Evolutionary conservation across 2,329 filamentous ascomycete species (phyloP).

Genomic region (Colletotrichum falcatum): DNA sequence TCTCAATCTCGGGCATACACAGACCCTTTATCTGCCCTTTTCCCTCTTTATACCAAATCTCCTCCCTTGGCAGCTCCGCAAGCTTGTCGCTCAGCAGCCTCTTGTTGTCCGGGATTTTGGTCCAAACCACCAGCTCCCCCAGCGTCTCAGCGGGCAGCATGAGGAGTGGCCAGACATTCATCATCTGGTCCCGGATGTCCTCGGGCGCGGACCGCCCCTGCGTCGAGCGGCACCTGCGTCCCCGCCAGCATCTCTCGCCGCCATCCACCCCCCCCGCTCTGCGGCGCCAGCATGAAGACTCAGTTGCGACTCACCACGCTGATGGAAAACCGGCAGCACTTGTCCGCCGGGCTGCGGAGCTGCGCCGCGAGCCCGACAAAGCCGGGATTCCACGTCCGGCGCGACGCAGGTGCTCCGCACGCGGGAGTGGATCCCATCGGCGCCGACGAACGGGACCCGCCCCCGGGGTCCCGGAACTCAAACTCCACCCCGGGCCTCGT

Average conservation of each 20-base stretch:
- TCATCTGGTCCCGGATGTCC: too few relatives aligned
- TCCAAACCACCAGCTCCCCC: too few relatives aligned
- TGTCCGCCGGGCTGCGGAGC: conserved; percentile 47
- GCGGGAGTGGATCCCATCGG: conserved; percentile 70
- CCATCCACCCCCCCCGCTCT: conserved; percentile 55
- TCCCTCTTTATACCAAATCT: too few relatives aligned
- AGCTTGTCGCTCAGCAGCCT: too few relatives aligned
- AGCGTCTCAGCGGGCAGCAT: too few relatives aligned
- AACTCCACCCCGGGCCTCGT: conserved; percentile 55
- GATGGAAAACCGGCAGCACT: conserved; percentile 55
- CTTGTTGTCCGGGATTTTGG: too few relatives aligned
- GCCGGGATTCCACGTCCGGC: conserved; percentile 58
- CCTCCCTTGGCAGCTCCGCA: too few relatives aligned
- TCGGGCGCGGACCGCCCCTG: too few relatives aligned
- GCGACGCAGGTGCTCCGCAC: conserved; percentile 62
- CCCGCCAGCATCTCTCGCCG: conserved; percentile 54
- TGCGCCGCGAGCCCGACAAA: conserved; percentile 62
- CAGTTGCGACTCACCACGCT: conserved; percentile 58
- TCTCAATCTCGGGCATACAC: conserved; percentile 54
- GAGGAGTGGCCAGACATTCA: too few relatives aligned
- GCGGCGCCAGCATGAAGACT: conserved; percentile 63
- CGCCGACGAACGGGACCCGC: conserved; percentile 65
- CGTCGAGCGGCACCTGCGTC: conserved; percentile 53
- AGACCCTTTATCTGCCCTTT: conserved; percentile 52
- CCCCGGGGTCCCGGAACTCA: conserved; percentile 57